Evolutionary conservation across 2,329 filamentous ascomycete species (phyloP), one percentile per base, ranked within the genome.

Genomic region (Diaporthe destruens): DNA sequence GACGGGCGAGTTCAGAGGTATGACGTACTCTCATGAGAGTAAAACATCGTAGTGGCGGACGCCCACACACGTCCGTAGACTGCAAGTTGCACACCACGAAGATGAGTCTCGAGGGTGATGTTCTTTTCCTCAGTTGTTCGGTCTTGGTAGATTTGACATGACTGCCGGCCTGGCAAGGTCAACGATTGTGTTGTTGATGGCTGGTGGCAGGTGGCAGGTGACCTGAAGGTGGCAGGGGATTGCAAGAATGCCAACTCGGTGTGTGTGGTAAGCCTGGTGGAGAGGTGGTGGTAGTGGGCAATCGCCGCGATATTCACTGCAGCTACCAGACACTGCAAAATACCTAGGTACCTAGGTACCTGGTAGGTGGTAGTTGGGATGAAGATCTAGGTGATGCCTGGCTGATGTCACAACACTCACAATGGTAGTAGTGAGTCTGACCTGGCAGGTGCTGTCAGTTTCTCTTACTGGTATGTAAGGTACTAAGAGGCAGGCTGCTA

Each of bases 11-110:
- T 42, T 51, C 39, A 14, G 18, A 25, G 14, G 23, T 29, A 6
- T 47, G n/a, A 83, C 91, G 80, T 85, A 96, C 96, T 94, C 83
- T 98, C 95, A 84, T 98, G 94, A 78, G 94, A 97, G 85, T 98
- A 98, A 81, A 98, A 98, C 95, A 98, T 98, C 36, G 47, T n/a
- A 16, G 47, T 29, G 51, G 20, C 25, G 55, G 66, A 29, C 11
- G 36, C 8, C 18, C 71, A n/a, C 6, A 25, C 66, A 32, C 71
- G 66, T 55, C 53, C 57, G 34, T 25, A 56, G 36, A 55, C 54
- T 49, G 49, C 23, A 7, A 49, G 32, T n/a, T 39, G 5, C 44
- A 6, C 44, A 11, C 44, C 47, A 39, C 8, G 3, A n/a, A 18
- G 29, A 11, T 66, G 6, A 9, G 7, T n/a, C 32, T 66, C 20